Percentiles rank a stretch among this genome's conserved stretches.
Evolutionary conservation across 257 asterid genomes (phyloP).

Genomic region (Fraxinus anomala): DNA sequence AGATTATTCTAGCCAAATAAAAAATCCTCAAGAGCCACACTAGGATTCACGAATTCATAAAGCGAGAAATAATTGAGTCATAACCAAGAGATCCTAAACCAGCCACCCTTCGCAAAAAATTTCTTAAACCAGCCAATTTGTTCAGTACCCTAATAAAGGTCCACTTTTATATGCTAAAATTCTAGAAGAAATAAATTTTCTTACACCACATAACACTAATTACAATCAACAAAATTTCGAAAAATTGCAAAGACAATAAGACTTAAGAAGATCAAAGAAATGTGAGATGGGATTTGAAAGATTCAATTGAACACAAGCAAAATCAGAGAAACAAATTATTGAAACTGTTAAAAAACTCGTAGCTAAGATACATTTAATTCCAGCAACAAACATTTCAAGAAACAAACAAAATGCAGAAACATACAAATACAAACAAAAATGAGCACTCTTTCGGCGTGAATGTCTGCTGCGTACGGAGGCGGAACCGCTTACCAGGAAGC

Average conservation of each 20-base stretch:
- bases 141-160: neutral
- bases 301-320: neutral
- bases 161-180: neutral
- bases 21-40: neutral
- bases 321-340: neutral
- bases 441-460: neutral
- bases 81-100: neutral
- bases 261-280: neutral
- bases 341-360: neutral
- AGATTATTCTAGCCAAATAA: neutral
- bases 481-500: neutral
- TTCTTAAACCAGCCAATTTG: neutral
- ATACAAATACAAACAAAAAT: neutral
- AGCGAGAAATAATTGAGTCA: neutral
- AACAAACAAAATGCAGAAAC: neutral
- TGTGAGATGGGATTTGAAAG: neutral
- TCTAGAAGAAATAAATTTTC: neutral
- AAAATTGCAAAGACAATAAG: neutral
- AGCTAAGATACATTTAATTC: neutral
- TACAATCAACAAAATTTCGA: neutral
- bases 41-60: neutral
- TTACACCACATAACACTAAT: neutral
- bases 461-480: neutral
- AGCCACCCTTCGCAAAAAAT: neutral
- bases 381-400: neutral